Conservation (phyloP, 176 grass and related monocot genomes). For the Ampelocalamus luodianensis region DNA sequence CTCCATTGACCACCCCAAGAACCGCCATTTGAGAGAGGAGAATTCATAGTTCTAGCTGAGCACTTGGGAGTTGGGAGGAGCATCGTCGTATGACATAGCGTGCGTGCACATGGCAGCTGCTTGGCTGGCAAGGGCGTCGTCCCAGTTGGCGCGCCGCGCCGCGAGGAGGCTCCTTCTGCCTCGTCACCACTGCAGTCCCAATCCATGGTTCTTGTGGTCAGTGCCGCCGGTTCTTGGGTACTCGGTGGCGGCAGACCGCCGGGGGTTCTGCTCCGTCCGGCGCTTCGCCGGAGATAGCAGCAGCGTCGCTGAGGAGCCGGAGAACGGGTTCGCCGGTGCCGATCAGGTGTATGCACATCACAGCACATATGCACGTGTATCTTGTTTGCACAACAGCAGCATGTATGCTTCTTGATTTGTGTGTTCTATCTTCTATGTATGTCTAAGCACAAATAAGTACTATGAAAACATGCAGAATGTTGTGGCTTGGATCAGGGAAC, state of each 20-base stretch:
- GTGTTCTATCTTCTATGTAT: too few relatives aligned
- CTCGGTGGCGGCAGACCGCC: neutral
- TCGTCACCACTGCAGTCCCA: neutral
- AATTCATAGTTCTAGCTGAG: neutral
- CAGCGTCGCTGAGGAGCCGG: slow-evolving; percentile 8
- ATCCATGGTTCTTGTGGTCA: slow-evolving; percentile 1
- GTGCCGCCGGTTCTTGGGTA: slow-evolving; percentile 9
- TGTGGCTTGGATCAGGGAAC: too few relatives aligned
- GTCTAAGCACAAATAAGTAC: too few relatives aligned
- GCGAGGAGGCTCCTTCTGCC: neutral
- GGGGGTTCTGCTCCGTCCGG: slow-evolving; percentile 53
- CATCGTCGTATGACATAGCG: neutral
- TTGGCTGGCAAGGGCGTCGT: slow-evolving; percentile 30
- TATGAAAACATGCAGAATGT: too few relatives aligned
- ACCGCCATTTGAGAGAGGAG: neutral
- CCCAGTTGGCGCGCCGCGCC: slow-evolving; percentile 31
- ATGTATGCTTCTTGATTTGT: slow-evolving; percentile 1
- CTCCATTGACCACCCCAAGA: too few relatives aligned
- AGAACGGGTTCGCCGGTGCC: slow-evolving; percentile 14
- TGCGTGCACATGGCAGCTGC: neutral
- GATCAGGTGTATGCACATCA: slow-evolving; percentile 34
- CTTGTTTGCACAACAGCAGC: neutral
- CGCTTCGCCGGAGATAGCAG: slow-evolving; percentile 38
- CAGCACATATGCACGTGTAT: neutral
- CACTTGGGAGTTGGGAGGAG: neutral